A percentile compares a stretch with the other conserved stretches of the same genome.
These are phyloP conservation scores for Colletotrichum somersetense DNA, from an alignment of 2,329 filamentous ascomycete genomes.

Conservation along the genomic window DNA sequence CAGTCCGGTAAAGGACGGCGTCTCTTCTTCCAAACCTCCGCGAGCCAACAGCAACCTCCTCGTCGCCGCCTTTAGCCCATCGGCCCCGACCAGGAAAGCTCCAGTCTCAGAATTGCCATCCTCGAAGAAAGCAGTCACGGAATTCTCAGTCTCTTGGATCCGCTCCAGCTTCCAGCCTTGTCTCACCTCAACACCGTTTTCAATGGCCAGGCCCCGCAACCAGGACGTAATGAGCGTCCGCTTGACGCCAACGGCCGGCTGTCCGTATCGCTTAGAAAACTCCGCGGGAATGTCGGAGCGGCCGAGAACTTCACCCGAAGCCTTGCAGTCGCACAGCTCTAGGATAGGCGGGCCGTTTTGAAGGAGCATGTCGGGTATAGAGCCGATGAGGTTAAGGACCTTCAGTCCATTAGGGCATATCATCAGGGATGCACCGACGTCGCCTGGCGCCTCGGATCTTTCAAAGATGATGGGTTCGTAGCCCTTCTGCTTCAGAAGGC, in stretches of 20 bases:
- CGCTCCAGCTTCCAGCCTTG: conserved; percentile 45
- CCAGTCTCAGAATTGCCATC: conserved; percentile 42
- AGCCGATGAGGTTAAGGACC: conserved; percentile 44
- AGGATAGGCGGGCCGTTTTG: conserved; percentile 39
- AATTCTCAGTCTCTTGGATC: conserved; percentile 42
- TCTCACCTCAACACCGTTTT: conserved; percentile 43
- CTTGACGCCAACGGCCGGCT: conserved; percentile 44
- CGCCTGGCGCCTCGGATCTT: conserved; percentile 43
- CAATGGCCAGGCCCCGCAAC: conserved; percentile 38
- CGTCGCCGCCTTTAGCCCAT: conserved; percentile 45
- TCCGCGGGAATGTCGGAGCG: conserved; percentile 41
- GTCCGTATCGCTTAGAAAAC: conserved; percentile 43
- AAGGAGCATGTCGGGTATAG: background rate
- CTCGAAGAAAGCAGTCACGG: conserved; percentile 45
- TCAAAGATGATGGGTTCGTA: conserved; percentile 47
- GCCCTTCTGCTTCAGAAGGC: conserved; percentile 45
- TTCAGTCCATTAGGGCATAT: conserved; percentile 46
- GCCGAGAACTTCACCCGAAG: conserved; percentile 43
- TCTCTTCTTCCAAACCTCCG: conserved; percentile 36
- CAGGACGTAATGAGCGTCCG: conserved; percentile 44
- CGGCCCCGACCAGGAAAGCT: conserved; percentile 45
- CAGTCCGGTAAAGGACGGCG: conserved; percentile 44
- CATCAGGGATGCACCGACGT: conserved; percentile 46
- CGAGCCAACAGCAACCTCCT: conserved; percentile 40
- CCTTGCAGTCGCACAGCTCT: conserved; percentile 42